Evolutionary conservation across 371 early-diverging fungal genomes (phyloP).

Genomic region (Cokeromyces recurvatus): DNA sequence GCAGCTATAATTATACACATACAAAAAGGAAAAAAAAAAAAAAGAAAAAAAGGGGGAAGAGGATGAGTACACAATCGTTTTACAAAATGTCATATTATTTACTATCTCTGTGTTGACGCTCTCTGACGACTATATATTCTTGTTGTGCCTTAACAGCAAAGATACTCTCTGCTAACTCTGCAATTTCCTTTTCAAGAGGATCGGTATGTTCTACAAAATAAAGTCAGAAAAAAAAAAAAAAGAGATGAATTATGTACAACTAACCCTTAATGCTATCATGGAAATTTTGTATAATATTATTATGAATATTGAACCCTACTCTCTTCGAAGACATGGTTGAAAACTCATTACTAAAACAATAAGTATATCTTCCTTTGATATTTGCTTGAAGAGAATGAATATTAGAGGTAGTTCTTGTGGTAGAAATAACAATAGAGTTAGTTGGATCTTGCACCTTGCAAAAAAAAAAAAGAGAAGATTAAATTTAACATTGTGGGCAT

Average conservation of each 20-base stretch:
- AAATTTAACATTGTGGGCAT: too few species aligned
- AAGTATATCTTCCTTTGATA: conserved; percentile 56
- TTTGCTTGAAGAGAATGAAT: conserved; percentile 54
- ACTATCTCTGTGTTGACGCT: conserved; percentile 70
- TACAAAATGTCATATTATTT: conserved; percentile 19
- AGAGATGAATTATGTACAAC: background rate
- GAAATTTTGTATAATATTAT: conserved; percentile 36
- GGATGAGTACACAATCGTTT: too few species aligned
- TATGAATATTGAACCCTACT: conserved; percentile 51
- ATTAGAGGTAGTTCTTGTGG: conserved; percentile 43
- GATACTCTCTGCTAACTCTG: conserved; percentile 60
- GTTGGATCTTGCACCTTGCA: conserved; percentile 42
- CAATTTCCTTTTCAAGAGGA: conserved; percentile 65
- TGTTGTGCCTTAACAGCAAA: conserved; percentile 69
- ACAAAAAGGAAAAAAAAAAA: too few species aligned
- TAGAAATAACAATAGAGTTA: conserved; percentile 42
- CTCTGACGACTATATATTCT: conserved; percentile 67
- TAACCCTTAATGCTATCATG: conserved; percentile 30
- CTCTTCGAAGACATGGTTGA: conserved; percentile 49
- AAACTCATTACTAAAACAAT: conserved; percentile 74
- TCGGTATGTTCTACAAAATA: conserved; percentile 40
- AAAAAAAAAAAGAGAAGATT: too few species aligned
- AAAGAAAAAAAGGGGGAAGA: background rate
- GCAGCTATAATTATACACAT: too few species aligned
- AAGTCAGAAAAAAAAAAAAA: background rate